phyloP scores from a whole-genome alignment of 2,329 filamentous ascomycete species.

The Daldinia eschscholtzii region DNA sequence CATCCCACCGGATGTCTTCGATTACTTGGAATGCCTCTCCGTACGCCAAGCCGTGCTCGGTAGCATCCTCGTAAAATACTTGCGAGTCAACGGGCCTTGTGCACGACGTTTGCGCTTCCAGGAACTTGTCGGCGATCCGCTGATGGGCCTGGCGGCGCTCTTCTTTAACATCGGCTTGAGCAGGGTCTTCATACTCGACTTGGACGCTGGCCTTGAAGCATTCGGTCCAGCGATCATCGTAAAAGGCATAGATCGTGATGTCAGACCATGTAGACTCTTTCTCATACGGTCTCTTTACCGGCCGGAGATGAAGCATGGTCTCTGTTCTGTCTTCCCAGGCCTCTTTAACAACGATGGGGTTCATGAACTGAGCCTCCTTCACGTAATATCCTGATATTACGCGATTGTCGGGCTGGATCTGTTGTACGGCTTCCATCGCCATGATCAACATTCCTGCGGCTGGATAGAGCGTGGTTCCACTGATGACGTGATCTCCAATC shows the following conservation, averaged over 20 bases:
- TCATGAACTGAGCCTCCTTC: slow-evolving; percentile 51
- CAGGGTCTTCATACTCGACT: slow-evolving; percentile 47
- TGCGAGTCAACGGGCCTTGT: slow-evolving; percentile 45
- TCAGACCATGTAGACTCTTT: slow-evolving; percentile 50
- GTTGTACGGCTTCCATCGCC: slow-evolving; percentile 55
- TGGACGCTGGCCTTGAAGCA: slow-evolving; percentile 52
- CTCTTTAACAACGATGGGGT: slow-evolving; percentile 51
- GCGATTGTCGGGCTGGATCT: slow-evolving; percentile 42
- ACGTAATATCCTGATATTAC: slow-evolving; percentile 48
- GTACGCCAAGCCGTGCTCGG: slow-evolving; percentile 50
- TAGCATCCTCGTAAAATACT: slow-evolving; percentile 49
- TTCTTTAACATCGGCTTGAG: slow-evolving; percentile 38
- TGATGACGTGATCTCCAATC: slow-evolving; percentile 59
- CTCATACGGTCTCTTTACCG: slow-evolving; percentile 44
- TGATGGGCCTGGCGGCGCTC: slow-evolving; percentile 36
- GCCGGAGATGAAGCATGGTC: slow-evolving; percentile 50
- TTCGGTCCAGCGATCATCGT: slow-evolving; percentile 50
- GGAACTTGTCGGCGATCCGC: slow-evolving; percentile 31
- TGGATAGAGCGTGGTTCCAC: slow-evolving; percentile 52
- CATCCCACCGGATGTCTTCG: slow-evolving; percentile 51
- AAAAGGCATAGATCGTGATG: slow-evolving; percentile 48
- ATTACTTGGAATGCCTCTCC: slow-evolving; percentile 52
- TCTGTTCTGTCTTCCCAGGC: slow-evolving; percentile 51
- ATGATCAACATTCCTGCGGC: slow-evolving; percentile 55
- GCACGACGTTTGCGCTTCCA: slow-evolving; percentile 41